phyloP scores from a whole-genome alignment of 2,329 filamentous ascomycete genomes.

The Rutstroemia sp. region DNA sequence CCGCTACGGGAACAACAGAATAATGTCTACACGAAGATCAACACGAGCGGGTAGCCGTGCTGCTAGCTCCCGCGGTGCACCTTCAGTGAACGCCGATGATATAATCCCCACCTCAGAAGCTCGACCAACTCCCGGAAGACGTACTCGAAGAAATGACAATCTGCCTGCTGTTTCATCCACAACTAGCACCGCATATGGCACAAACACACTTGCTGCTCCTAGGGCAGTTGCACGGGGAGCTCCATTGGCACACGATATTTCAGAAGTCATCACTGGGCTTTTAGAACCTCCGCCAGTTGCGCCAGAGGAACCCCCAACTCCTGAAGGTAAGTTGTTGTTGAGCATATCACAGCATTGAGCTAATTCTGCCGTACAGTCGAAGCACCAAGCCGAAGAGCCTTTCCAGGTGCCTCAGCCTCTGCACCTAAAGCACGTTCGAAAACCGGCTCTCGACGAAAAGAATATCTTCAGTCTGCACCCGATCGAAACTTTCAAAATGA shows the following conservation, averaged over 20 bases:
- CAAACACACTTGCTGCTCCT: constrained; percentile 18
- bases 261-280: constrained; percentile 14
- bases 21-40: constrained; percentile 23
- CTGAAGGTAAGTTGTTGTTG: background rate
- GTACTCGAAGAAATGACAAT: constrained; percentile 2
- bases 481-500: constrained; percentile 32
- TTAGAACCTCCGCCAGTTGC: constrained; percentile 13
- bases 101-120: constrained; percentile 13
- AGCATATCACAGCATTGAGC: background rate
- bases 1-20: background rate
- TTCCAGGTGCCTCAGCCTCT: background rate
- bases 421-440: constrained; percentile 1
- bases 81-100: constrained; percentile 14
- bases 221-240: constrained; percentile 7
- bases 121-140: constrained; percentile 10
- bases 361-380: constrained; percentile 1
- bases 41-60: constrained; percentile 21
- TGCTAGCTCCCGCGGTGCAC: constrained; percentile 16
- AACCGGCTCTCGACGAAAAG: background rate
- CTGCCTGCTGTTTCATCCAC: constrained; percentile 18
- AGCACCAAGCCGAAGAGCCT: background rate
- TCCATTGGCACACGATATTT: constrained; percentile 12
- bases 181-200: constrained; percentile 25
- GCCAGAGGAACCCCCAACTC: background rate
- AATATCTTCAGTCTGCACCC: background rate